Evolutionary conservation across 1,284 basidiomycete genomes (phyloP).

Genomic region (Malassezia caprae): DNA sequence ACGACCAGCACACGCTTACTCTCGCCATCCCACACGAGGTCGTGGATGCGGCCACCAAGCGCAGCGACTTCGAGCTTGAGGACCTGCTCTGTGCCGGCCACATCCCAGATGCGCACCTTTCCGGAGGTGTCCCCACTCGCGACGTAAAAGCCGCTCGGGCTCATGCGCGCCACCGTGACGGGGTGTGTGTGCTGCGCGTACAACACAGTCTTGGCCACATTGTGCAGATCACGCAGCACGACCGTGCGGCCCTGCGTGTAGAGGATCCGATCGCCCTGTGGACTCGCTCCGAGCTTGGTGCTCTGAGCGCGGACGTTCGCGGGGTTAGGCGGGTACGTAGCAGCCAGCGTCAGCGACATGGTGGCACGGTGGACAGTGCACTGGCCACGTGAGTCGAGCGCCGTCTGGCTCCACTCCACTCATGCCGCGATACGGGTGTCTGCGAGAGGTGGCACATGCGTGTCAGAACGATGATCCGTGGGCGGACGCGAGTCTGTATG

Average conservation of each 20-base stretch:
- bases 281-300: slow-evolving; percentile 65
- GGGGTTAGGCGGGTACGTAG: slow-evolving; percentile 31
- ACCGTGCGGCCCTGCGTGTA: slow-evolving; percentile 78
- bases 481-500: slow-evolving; percentile 24
- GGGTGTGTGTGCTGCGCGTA: slow-evolving; percentile 74
- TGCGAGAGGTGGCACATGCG: slow-evolving; percentile 27
- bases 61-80: slow-evolving; percentile 64
- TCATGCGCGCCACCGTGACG: slow-evolving; percentile 78
- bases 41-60: slow-evolving; percentile 74
- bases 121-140: slow-evolving; percentile 56
- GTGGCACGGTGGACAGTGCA: slow-evolving; percentile 2
- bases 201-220: slow-evolving; percentile 42
- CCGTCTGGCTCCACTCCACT: not conserved
- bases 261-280: slow-evolving; percentile 70
- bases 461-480: slow-evolving; percentile 44
- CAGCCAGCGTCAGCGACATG: slow-evolving; percentile 9
- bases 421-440: slow-evolving; percentile 8
- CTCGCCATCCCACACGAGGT: slow-evolving; percentile 92
- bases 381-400: slow-evolving; percentile 1
- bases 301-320: slow-evolving; percentile 56
- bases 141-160: slow-evolving; percentile 87
- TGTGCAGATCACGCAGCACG: slow-evolving; percentile 36
- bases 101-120: slow-evolving; percentile 76
- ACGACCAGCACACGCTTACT: slow-evolving; percentile 82
- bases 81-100: slow-evolving; percentile 71